Conservation (phyloP, 2,329 filamentous ascomycete species). For the Scedosporium boydii region DNA sequence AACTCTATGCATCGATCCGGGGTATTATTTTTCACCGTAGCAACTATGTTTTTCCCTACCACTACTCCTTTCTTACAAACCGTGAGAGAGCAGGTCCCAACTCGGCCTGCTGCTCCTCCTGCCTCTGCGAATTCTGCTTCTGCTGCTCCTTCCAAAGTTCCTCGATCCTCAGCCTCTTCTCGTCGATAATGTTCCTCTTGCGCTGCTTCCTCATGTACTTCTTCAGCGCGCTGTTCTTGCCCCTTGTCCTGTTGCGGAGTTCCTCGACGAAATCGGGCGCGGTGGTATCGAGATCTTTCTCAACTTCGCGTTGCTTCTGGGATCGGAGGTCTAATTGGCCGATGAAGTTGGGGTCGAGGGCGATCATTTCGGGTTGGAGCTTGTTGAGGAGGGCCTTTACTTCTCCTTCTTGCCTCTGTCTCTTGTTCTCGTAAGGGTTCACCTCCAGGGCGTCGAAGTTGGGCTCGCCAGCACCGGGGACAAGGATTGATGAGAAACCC, state of each 20-base stretch:
- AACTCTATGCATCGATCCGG: not conserved
- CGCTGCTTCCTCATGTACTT: conserved; percentile 89
- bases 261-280: conserved; percentile 47
- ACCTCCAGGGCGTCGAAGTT: conserved; percentile 91
- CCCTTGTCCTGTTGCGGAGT: conserved; percentile 68
- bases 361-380: conserved; percentile 93
- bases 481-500: conserved; percentile 82
- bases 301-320: conserved; percentile 65
- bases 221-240: conserved; percentile 80
- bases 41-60: not conserved
- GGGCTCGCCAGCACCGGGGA: conserved; percentile 91
- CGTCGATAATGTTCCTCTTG: conserved; percentile 89
- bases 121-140: conserved; percentile 54
- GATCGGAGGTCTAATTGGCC: conserved; percentile 78
- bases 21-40: conserved; percentile 2
- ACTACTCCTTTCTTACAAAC: conserved; percentile 65
- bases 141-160: conserved; percentile 68
- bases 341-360: conserved; percentile 83
- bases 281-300: conserved; percentile 70
- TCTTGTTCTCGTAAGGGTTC: conserved; percentile 90
- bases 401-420: conserved; percentile 87
- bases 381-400: conserved; percentile 89
- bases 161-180: conserved; percentile 80
- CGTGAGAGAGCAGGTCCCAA: conserved; percentile 78
- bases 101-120: conserved; percentile 56